Evolutionary conservation across 768 basidiomycete species (phyloP), one percentile per base, ranked within the genome.

Genomic region (Lactifluus echinatus): DNA sequence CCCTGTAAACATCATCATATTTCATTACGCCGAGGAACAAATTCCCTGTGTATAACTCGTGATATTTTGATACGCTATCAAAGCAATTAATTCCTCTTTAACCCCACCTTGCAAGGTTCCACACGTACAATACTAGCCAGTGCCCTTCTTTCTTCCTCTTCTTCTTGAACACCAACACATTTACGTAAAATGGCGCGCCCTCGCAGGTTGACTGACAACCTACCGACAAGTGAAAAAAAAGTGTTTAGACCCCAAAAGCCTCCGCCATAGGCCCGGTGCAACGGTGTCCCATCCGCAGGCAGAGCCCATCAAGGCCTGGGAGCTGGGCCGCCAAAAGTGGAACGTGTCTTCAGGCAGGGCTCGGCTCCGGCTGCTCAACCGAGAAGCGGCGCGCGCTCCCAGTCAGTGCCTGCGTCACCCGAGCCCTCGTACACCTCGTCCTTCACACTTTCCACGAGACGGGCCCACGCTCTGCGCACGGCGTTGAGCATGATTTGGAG

Each of bases 341-440:
- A n/a, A n/a, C n/a, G n/a, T n/a, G n/a, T n/a, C n/a, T n/a, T n/a
- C n/a, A n/a, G 23, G 36, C 37, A 26, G 17, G 37, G 29, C 19
- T 11, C 26, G 11, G 26, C 40, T 53, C n/a, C 23, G 29, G 29
- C 37, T 8, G 10, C 33, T 57, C 45, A 53, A 10, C 24, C 15
- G 5, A 58, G 51, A 7, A 58, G 26, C 15, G 57, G 52, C 0
- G 52, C 15, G 15, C 46, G 57, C 52, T 58, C 57, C 17, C 28
- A 21, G 28, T 55, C 21, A 10, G 15, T 17, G 10, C 36, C 21
- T 0, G 17, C 2, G 14, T 7, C 19, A 29, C 17, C 5, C 46
- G 15, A 4, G 12, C 10, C 23, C 29, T 23, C n/a, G 17, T 31
- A 29, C 7, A 17, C 8, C 23, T 14, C 8, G 14, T 17, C 33